phyloP scores from a whole-genome alignment of 306 rosid genomes.

The Ormosia emarginata region DNA sequence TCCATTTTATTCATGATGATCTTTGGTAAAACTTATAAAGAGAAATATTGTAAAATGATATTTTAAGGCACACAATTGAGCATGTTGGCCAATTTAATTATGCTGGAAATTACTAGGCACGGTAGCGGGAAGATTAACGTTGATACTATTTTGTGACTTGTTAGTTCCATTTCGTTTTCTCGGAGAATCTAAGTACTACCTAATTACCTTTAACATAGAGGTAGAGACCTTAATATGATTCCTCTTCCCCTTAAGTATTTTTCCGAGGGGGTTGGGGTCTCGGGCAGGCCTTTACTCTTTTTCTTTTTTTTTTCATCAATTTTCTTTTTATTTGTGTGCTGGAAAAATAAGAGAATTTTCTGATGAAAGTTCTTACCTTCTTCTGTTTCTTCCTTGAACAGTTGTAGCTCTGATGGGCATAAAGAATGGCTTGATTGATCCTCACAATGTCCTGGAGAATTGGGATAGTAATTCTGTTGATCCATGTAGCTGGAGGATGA shows the following conservation, averaged over 20 bases:
- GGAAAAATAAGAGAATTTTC: not conserved
- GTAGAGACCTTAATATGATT: constrained; percentile 1
- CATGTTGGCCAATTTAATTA: constrained; percentile 13
- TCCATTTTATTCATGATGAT: not conserved
- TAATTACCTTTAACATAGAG: constrained; percentile 6
- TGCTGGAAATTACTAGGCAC: not conserved
- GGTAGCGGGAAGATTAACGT: constrained; percentile 6
- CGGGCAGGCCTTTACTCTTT: not conserved
- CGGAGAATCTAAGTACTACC: not conserved
- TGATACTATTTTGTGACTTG: not conserved
- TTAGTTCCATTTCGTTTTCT: not conserved
- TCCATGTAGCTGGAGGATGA: constrained; percentile 99
- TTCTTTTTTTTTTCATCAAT: not conserved
- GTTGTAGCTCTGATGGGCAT: constrained; percentile 92
- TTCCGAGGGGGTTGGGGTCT: not conserved
- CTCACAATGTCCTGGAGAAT: constrained; percentile 87
- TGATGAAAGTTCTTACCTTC: constrained; percentile 8
- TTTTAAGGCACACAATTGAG: constrained; percentile 1
- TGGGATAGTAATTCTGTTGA: constrained; percentile 96
- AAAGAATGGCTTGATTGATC: constrained; percentile 67
- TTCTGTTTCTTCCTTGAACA: constrained; percentile 32
- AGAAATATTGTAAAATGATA: constrained; percentile 8
- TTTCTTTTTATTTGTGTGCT: not conserved
- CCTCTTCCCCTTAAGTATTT: not conserved
- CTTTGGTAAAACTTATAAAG: constrained; percentile 10